These are phyloP conservation scores for Saccharomyces hybrid DNA, from an alignment of 1,139 yeast genomes.

Conservation along the genomic window DNA sequence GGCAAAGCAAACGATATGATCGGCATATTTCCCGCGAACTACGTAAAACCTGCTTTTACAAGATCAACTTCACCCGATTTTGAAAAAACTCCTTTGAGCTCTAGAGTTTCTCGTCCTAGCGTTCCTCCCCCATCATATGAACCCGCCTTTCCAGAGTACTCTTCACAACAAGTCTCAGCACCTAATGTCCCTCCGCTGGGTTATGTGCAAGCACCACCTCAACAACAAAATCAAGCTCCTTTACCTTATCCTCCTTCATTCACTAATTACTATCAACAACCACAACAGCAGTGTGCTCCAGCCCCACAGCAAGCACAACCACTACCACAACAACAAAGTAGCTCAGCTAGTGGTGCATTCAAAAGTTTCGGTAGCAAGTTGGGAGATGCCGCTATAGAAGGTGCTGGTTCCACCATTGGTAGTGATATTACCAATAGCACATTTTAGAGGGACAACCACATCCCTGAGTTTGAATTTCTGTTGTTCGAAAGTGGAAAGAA, in stretches of 20 bases:
- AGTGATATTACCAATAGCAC: conserved; percentile 77
- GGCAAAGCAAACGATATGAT: conserved; percentile 50
- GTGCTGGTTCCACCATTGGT: conserved; percentile 98
- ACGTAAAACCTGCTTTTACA: conserved; percentile 40
- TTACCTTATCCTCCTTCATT: conserved; percentile 23
- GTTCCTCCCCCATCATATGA: neutral
- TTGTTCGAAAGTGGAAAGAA: neutral
- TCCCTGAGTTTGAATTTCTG: neutral
- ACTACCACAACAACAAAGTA: conserved; percentile 11
- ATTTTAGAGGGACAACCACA: conserved; percentile 42
- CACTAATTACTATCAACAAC: conserved; percentile 23
- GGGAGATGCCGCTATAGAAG: conserved; percentile 91
- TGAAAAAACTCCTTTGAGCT: conserved; percentile 13
- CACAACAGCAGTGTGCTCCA: conserved; percentile 28
- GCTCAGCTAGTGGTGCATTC: conserved; percentile 33
- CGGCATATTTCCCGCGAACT: conserved; percentile 84
- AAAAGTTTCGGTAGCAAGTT: conserved; percentile 74
- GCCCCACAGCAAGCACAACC: conserved; percentile 23
- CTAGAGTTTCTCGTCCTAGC: conserved; percentile 14
- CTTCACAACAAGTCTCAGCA: conserved; percentile 45
- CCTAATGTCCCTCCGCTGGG: conserved; percentile 19
- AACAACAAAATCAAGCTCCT: conserved; percentile 20
- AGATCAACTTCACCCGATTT: conserved; percentile 30
- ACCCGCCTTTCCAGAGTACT: neutral
- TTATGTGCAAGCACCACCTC: conserved; percentile 7